Evolutionary conservation across 2,329 filamentous ascomycete genomes (phyloP), one percentile per base, ranked within the genome.

Genomic region (Penicillium frequentans): DNA sequence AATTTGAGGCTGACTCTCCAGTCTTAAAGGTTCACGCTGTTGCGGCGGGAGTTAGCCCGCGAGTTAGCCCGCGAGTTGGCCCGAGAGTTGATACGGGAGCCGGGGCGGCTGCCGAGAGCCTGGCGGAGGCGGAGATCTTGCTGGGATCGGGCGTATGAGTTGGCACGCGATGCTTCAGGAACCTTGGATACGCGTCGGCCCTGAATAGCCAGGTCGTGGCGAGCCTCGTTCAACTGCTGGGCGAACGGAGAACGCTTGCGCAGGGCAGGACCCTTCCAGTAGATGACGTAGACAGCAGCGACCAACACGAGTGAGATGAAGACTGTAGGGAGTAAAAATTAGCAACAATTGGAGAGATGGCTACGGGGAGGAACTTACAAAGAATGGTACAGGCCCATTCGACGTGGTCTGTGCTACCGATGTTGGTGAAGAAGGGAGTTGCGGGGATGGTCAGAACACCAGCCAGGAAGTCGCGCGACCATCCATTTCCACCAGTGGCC

Each of bases 401-500:
- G 2, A 89, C 73, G 54, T 80, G 79, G 47, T 83, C 80, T 61
- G 80, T 78, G 16, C 78, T 77, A 24, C 80, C 77, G 27, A 88
- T 85, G 64, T 87, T 76, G 78, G 57, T 49, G 27, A 72, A 78
- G 67, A 78, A 78, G 5, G 86, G 86, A 1, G 77, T 82, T 0
- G 85, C 83, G 45, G 82, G 84, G 58, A 87, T 77, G 2, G 85
- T 86, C n/a, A 86, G 75, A 14, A 87, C 74, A 68, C 86, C 86
- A 19, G 86, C 86, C 21, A 89, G 74, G 68, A 88, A 83, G 64
- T 89, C 86, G 60, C 86, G 79, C 26, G 85, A 80, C 70, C 86
- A 88, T 16, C 85, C 86, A 63, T 89, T 89, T 19, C 86, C 86
- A 44, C 86, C 86, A 0, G 85, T 88, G 1, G 86, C 86, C 0